A percentile compares a stretch with the other conserved stretches of the same genome.
These are phyloP conservation scores for Chaetomium fimeti DNA, from an alignment of 495 filamentous ascomycete species.

Conservation along the genomic window DNA sequence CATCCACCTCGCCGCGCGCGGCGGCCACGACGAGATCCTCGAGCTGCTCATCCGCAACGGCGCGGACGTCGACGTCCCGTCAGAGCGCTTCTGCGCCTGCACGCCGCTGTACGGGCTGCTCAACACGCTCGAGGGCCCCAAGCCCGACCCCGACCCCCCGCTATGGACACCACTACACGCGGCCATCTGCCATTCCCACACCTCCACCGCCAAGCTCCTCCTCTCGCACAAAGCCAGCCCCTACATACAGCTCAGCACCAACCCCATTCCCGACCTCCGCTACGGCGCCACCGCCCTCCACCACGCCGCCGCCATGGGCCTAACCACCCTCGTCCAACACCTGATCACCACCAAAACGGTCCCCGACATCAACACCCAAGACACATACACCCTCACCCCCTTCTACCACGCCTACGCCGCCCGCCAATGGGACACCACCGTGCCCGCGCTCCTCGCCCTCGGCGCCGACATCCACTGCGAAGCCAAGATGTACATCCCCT, in stretches of 20 bases:
- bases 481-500: conserved; percentile 36
- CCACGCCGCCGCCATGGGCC: conserved; percentile 33
- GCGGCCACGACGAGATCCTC: conserved; percentile 36
- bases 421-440: conserved; percentile 33
- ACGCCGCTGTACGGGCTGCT: conserved; percentile 27
- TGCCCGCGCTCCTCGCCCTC: conserved; percentile 34
- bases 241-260: conserved; percentile 23
- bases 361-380: conserved; percentile 31
- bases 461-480: conserved; percentile 40
- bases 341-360: conserved; percentile 34
- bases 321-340: conserved; percentile 24
- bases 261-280: background rate
- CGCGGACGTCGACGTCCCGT: conserved; percentile 28
- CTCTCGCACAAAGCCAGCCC: conserved; percentile 36
- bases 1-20: conserved; percentile 41
- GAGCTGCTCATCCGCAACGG: conserved; percentile 34
- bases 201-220: conserved; percentile 36
- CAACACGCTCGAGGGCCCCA: conserved; percentile 27
- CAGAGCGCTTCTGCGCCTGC: conserved; percentile 37
- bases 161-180: conserved; percentile 41
- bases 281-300: conserved; percentile 31
- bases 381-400: conserved; percentile 36
- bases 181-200: conserved; percentile 38
- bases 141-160: conserved; percentile 6
- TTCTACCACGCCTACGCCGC: conserved; percentile 40